Conservation (phyloP, 306 rosid species). For the Dryas alaskensis region DNA sequence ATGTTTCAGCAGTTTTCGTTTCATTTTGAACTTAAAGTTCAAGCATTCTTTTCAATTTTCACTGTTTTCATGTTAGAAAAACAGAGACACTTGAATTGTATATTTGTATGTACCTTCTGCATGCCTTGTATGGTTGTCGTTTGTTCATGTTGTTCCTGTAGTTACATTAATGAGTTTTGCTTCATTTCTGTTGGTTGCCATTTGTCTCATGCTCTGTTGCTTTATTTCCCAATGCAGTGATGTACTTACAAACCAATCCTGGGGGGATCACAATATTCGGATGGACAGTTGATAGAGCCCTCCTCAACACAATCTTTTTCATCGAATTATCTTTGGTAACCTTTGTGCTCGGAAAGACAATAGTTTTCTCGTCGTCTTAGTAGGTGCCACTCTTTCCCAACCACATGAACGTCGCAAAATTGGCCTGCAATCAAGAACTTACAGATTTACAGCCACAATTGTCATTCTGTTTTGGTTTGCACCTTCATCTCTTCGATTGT, state of each 20-base stretch:
- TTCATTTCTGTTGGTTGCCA: background rate
- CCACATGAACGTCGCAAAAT: background rate
- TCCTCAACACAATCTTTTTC: constrained; percentile 76
- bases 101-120: background rate
- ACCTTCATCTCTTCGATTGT: background rate
- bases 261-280: constrained; percentile 88
- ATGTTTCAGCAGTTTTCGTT: background rate
- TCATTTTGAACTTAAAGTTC: background rate
- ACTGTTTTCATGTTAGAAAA: background rate
- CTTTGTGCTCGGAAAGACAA: constrained; percentile 63
- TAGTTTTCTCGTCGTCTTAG: constrained; percentile 33
- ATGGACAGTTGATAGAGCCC: constrained; percentile 74
- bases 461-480: background rate
- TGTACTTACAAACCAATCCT: constrained; percentile 75
- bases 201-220: constrained; percentile 6
- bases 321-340: constrained; percentile 63
- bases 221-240: constrained; percentile 48
- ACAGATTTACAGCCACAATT: background rate
- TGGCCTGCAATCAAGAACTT: background rate
- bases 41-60: background rate
- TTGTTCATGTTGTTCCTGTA: background rate
- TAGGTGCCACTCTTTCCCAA: background rate
- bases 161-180: background rate
- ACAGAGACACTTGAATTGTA: background rate
- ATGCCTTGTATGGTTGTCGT: background rate